Conservation (phyloP, 495 filamentous ascomycete species). For the Talaromyces borbonicus region DNA sequence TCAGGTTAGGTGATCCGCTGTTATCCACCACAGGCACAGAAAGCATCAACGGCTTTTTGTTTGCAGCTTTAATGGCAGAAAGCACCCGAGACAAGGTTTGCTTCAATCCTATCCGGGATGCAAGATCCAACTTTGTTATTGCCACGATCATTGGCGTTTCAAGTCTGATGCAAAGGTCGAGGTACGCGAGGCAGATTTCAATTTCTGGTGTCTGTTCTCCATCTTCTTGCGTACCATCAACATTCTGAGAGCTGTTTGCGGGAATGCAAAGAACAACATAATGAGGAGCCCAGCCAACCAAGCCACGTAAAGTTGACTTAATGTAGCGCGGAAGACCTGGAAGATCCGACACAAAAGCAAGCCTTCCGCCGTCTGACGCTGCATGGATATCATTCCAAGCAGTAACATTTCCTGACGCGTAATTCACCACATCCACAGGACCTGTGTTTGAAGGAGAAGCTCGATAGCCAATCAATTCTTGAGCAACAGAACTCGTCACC, state of each 20-base stretch:
- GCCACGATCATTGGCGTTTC: constrained; percentile 64
- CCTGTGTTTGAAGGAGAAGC: constrained; percentile 18
- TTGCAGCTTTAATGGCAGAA: constrained; percentile 64
- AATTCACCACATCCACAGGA: constrained; percentile 64
- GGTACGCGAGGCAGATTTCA: constrained; percentile 66
- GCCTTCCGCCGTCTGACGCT: constrained; percentile 57
- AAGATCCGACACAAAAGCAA: constrained; percentile 83
- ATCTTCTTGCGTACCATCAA: constrained; percentile 35
- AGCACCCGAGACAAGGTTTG: constrained; percentile 62
- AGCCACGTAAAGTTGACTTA: constrained; percentile 73
- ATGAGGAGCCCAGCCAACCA: constrained; percentile 95
- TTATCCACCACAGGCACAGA: constrained; percentile 31
- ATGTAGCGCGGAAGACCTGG: constrained; percentile 82
- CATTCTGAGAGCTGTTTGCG: constrained; percentile 57
- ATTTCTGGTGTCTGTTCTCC: constrained; percentile 45
- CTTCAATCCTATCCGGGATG: constrained; percentile 57
- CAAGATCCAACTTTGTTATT: constrained; percentile 86
- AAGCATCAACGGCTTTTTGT: constrained; percentile 63
- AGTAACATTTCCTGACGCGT: constrained; percentile 73
- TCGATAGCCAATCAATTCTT: constrained; percentile 80
- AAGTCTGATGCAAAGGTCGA: constrained; percentile 79
- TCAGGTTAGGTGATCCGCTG: constrained; percentile 22
- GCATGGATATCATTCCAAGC: constrained; percentile 92
- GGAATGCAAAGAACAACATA: constrained; percentile 85
- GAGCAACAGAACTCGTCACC: constrained; percentile 84